These are phyloP conservation scores for Solanum neorickii DNA, from an alignment of 257 asterid species.

Conservation along the genomic window DNA sequence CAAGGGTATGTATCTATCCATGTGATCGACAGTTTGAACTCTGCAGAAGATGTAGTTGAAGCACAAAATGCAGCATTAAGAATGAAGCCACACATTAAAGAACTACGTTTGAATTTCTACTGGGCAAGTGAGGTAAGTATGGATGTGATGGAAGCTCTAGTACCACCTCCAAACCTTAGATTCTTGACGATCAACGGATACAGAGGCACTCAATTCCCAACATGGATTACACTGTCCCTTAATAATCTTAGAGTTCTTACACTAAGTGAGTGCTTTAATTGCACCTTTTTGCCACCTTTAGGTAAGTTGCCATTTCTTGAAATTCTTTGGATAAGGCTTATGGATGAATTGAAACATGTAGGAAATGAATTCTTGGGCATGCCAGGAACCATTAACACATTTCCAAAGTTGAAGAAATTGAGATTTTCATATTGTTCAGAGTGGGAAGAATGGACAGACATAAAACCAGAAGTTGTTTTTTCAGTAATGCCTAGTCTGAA, in stretches of 20 bases:
- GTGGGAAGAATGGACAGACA: slow-evolving; percentile 21
- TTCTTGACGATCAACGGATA: not conserved
- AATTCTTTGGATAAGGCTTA: not conserved
- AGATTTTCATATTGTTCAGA: not conserved
- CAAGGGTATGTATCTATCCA: not conserved
- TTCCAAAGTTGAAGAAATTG: slow-evolving; percentile 13
- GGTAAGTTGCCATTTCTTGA: slow-evolving; percentile 14
- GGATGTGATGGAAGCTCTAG: slow-evolving; percentile 4
- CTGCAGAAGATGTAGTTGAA: not conserved
- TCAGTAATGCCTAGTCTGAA: slow-evolving; percentile 4
- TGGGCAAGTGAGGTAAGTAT: not conserved
- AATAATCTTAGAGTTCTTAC: not conserved
- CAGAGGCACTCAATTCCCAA: not conserved
- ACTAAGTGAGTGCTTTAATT: not conserved
- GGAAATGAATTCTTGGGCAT: slow-evolving; percentile 15
- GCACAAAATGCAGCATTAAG: slow-evolving; percentile 9
- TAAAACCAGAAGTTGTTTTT: not conserved
- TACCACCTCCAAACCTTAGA: slow-evolving; percentile 2
- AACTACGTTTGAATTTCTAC: not conserved
- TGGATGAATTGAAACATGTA: not conserved
- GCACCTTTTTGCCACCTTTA: slow-evolving; percentile 4
- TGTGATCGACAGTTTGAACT: not conserved
- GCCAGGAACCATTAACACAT: not conserved
- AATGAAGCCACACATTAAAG: not conserved
- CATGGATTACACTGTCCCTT: slow-evolving; percentile 9